Evolutionary conservation across 495 filamentous ascomycete species (phyloP).

Genomic region (Aspergillus leporis): DNA sequence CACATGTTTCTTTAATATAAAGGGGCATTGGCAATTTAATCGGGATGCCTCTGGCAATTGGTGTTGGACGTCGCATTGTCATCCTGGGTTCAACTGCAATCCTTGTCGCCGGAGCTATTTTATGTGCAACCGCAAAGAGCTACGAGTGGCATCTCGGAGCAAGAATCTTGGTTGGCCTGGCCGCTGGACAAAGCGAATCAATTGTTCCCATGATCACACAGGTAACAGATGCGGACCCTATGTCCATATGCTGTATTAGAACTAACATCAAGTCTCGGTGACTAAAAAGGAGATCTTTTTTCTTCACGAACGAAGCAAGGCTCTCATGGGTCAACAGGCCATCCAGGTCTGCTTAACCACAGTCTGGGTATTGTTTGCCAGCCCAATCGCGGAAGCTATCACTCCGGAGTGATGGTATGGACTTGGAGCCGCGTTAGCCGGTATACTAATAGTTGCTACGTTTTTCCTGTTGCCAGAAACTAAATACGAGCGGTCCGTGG

Average conservation of each 20-base stretch:
- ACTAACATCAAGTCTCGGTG: too few relatives aligned
- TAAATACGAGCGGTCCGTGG: conserved; percentile 43
- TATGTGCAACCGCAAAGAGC: conserved; percentile 22
- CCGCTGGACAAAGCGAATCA: conserved; percentile 36
- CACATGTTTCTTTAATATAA: not conserved
- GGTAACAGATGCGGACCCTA: conserved; percentile 8
- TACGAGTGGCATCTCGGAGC: conserved; percentile 32
- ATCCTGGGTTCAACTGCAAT: conserved; percentile 32
- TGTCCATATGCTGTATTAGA: too few relatives aligned
- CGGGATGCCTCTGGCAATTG: conserved; percentile 42
- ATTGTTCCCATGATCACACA: conserved; percentile 43
- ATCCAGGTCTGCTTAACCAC: conserved; percentile 32
- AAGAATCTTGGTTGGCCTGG: conserved; percentile 32
- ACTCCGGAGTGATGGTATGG: conserved; percentile 39
- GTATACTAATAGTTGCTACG: conserved; percentile 52
- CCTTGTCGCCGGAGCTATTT: conserved; percentile 23
- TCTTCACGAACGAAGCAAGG: conserved; percentile 35
- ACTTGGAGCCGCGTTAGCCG: conserved; percentile 30
- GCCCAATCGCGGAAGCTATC: conserved; percentile 37
- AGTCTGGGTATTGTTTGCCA: conserved; percentile 32
- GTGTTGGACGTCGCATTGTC: conserved; percentile 39
- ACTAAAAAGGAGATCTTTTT: conserved; percentile 34
- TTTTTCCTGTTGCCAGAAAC: conserved; percentile 71
- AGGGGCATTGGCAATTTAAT: conserved; percentile 43
- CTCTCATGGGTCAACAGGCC: conserved; percentile 33